A percentile compares a stretch with the other conserved stretches of the same genome.
Evolutionary conservation across 176 grass and related monocot species (phyloP).

Genomic region (Carex cristatella): DNA sequence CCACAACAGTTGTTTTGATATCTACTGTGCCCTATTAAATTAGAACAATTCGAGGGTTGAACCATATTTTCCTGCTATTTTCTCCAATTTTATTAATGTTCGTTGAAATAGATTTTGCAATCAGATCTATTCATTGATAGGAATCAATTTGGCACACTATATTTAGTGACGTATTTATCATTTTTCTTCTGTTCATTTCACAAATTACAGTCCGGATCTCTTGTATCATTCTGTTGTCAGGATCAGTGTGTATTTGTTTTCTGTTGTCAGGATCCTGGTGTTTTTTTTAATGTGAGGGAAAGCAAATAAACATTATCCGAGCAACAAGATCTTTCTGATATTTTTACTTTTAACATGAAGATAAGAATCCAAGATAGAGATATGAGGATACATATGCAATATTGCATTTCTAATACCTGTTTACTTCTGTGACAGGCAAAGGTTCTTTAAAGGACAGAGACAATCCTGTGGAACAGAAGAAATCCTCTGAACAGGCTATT

Average conservation of each 20-base stretch:
- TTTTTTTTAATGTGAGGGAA: background rate
- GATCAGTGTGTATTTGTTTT: background rate
- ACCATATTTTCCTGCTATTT: background rate
- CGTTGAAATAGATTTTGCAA: background rate
- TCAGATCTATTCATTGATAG: background rate
- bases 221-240: background rate
- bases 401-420: background rate
- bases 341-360: background rate
- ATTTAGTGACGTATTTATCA: background rate
- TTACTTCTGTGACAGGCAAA: conserved; percentile 29
- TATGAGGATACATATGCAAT: background rate
- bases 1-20: background rate
- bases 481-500: conserved; percentile 46
- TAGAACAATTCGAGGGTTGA: background rate
- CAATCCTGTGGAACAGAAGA: conserved; percentile 31
- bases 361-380: background rate
- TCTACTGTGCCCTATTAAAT: conserved; percentile 6
- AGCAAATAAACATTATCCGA: background rate
- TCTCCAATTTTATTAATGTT: background rate
- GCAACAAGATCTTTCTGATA: background rate
- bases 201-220: background rate
- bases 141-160: background rate
- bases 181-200: background rate
- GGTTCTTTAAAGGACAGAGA: conserved; percentile 32
- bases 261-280: background rate